Percentiles rank a stretch among this genome's conserved stretches.
These are phyloP conservation scores for Papiliotrema terrestris DNA, from an alignment of 1,284 basidiomycete species.

Conservation along the genomic window DNA sequence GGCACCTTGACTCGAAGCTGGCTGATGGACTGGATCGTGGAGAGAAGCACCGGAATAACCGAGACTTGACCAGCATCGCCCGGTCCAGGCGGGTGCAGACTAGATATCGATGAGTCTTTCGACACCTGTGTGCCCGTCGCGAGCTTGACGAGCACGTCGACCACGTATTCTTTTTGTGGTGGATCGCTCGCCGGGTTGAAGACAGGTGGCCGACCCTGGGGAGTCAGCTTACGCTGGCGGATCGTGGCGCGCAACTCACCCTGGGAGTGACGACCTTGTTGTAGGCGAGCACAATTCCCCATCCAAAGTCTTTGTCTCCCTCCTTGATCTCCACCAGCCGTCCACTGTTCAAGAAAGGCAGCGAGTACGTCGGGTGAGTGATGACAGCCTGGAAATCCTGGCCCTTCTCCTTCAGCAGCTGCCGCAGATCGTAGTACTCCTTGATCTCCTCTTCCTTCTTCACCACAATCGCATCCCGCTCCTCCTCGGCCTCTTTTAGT, in stretches of 20 bases:
- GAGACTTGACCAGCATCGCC: constrained; percentile 75
- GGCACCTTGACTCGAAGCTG: constrained; percentile 84
- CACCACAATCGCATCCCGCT: constrained; percentile 64
- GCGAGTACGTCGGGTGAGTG: constrained; percentile 87
- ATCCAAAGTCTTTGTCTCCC: constrained; percentile 86
- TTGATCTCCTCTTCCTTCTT: constrained; percentile 78
- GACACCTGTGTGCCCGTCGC: constrained; percentile 62
- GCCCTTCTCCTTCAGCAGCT: constrained; percentile 84
- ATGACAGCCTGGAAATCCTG: constrained; percentile 85
- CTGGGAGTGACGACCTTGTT: constrained; percentile 59
- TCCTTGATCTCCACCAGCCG: constrained; percentile 86
- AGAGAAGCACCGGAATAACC: constrained; percentile 83
- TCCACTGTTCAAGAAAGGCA: constrained; percentile 91
- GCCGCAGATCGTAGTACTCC: constrained; percentile 86
- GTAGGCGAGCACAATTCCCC: constrained; percentile 91
- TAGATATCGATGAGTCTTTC: constrained; percentile 62
- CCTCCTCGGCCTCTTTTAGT: constrained; percentile 68
- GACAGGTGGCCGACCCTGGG: constrained; percentile 33
- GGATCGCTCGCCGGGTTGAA: constrained; percentile 56
- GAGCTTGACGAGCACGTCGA: constrained; percentile 89
- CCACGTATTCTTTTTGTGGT: constrained; percentile 85
- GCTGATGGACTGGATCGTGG: constrained; percentile 80
- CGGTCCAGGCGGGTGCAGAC: constrained; percentile 65
- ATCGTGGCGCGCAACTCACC: constrained; percentile 47
- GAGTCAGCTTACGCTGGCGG: not conserved